Evolutionary conservation across 2,329 filamentous ascomycete species (phyloP).

Genomic region (Fusarium fracticaudum): DNA sequence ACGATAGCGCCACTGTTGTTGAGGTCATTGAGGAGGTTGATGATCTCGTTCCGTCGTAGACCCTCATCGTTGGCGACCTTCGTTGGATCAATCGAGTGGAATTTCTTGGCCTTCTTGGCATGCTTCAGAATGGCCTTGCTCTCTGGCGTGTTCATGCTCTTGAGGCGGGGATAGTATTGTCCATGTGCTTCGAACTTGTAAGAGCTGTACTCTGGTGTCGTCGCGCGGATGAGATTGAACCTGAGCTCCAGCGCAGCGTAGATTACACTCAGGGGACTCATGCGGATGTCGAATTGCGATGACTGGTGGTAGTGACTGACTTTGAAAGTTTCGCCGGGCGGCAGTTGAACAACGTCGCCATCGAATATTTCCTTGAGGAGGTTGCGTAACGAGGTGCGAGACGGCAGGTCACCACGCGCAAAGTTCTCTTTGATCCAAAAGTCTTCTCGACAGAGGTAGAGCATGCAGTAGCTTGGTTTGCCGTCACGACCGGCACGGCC

Average conservation of each 20-base stretch:
- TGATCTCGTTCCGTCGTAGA: conserved; percentile 56
- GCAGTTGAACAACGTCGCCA: conserved; percentile 34
- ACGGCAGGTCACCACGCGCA: conserved; percentile 67
- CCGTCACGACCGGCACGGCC: conserved; percentile 66
- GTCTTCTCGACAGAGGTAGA: conserved; percentile 66
- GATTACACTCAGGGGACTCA: conserved; percentile 60
- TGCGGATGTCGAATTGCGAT: conserved; percentile 63
- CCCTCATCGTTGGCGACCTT: conserved; percentile 44
- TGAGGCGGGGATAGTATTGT: conserved; percentile 45
- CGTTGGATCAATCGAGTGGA: conserved; percentile 60
- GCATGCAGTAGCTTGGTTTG: conserved; percentile 62
- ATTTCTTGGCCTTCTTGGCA: conserved; percentile 54
- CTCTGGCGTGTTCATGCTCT: conserved; percentile 52
- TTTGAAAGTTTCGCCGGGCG: conserved; percentile 45
- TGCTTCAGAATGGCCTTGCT: conserved; percentile 55
- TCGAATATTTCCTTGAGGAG: conserved; percentile 64
- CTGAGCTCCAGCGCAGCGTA: conserved; percentile 70
- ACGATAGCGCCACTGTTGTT: conserved; percentile 60
- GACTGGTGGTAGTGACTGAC: conserved; percentile 56
- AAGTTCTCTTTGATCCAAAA: conserved; percentile 69
- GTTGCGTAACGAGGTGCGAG: conserved; percentile 56
- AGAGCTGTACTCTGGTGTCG: conserved; percentile 64
- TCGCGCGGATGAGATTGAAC: conserved; percentile 64
- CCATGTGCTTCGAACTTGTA: conserved; percentile 60
- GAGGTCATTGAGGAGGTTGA: conserved; percentile 65